Evolutionary conservation across 352 stramenopile species (phyloP).

Genomic region (Elongisporangium senticosum): DNA sequence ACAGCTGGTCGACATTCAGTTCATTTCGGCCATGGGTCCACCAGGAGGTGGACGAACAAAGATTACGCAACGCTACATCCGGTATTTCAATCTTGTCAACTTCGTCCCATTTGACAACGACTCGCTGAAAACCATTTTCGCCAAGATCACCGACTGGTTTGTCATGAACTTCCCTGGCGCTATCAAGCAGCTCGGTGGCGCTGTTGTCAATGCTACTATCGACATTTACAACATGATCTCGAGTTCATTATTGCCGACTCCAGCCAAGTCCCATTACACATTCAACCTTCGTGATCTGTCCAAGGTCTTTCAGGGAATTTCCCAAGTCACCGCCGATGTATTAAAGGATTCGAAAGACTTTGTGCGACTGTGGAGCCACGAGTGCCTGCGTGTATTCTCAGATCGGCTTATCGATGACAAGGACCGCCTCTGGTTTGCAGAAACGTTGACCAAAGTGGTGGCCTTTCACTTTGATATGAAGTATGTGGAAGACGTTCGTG

Average conservation of each 20-base stretch:
- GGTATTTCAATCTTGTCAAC: constrained; percentile 93
- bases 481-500: constrained; percentile 58
- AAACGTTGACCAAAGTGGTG: constrained; percentile 63
- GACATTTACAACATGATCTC: constrained; percentile 92
- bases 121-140: constrained; percentile 85
- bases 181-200: constrained; percentile 73
- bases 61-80: constrained; percentile 91
- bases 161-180: constrained; percentile 66
- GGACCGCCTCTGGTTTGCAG: constrained; percentile 85
- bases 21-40: constrained; percentile 90
- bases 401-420: constrained; percentile 89
- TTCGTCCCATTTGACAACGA: constrained; percentile 90
- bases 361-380: constrained; percentile 88
- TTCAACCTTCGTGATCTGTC: constrained; percentile 93
- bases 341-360: constrained; percentile 85
- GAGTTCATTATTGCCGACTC: constrained; percentile 87
- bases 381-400: constrained; percentile 89
- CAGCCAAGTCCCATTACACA: constrained; percentile 92
- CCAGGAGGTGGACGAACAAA: constrained; percentile 87
- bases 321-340: constrained; percentile 69
- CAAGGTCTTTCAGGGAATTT: constrained; percentile 92
- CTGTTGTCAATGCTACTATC: constrained; percentile 84
- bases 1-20: constrained; percentile 91
- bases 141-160: constrained; percentile 88
- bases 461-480: constrained; percentile 75